phyloP scores from a whole-genome alignment of 1,284 basidiomycete species.

The Marasmius oreades region DNA sequence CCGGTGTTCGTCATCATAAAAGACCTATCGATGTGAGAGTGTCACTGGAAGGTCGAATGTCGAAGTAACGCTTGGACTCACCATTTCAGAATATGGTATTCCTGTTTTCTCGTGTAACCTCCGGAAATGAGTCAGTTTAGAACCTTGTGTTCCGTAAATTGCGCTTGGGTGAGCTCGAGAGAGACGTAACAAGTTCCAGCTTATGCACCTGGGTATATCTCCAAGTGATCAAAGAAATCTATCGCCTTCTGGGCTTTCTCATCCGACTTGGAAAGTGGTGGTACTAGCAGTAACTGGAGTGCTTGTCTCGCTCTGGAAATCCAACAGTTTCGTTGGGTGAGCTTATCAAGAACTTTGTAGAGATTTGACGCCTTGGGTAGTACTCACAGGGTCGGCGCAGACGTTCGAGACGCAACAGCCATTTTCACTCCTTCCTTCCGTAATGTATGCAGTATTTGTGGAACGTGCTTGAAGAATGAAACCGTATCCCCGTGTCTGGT shows the following conservation, averaged over 20 bases:
- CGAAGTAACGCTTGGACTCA: constrained; percentile 25
- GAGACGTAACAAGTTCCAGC: background rate
- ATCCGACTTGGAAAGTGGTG: constrained; percentile 39
- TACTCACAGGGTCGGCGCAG: constrained; percentile 66
- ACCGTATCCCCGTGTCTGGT: constrained; percentile 53
- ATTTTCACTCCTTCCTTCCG: constrained; percentile 52
- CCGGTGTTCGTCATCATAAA: constrained; percentile 80
- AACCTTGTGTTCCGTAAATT: constrained; percentile 42
- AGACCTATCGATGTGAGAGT: constrained; percentile 54
- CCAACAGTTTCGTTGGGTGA: background rate
- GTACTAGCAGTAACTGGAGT: constrained; percentile 64
- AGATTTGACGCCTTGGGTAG: no score
- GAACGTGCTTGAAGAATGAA: constrained; percentile 74
- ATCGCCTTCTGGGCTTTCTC: constrained; percentile 48
- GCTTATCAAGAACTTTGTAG: no score
- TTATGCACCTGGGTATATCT: constrained; percentile 77
- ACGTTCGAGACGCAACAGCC: constrained; percentile 76
- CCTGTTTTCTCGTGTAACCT: constrained; percentile 74
- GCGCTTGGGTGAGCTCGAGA: background rate
- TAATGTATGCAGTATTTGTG: constrained; percentile 69
- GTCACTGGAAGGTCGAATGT: background rate
- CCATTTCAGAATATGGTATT: constrained; percentile 84
- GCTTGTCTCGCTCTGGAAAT: constrained; percentile 68
- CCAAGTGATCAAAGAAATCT: constrained; percentile 73
- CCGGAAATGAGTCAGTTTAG: constrained; percentile 81